Conservation (phyloP, 139 green algal genomes). For the Trebouxia sp. region DNA sequence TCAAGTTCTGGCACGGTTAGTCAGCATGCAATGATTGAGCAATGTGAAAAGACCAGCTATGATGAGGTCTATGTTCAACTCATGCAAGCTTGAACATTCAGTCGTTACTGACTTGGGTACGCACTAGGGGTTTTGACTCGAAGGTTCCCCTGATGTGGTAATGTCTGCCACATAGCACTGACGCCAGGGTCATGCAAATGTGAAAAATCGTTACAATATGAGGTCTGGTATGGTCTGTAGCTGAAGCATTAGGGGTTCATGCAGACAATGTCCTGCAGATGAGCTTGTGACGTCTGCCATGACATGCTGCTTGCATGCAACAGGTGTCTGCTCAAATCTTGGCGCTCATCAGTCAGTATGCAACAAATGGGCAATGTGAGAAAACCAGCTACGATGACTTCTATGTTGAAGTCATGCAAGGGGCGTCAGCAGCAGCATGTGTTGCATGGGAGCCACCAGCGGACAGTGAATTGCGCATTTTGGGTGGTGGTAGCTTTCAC, state of each 20-base stretch:
- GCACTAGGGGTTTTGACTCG: no score
- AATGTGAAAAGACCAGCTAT: conserved; percentile 21
- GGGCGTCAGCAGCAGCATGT: background rate
- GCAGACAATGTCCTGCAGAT: no score
- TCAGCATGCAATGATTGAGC: background rate
- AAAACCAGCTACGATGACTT: conserved; percentile 49
- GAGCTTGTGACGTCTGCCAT: no score
- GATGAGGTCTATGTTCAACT: conserved; percentile 67
- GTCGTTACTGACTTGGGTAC: no score
- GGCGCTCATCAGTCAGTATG: background rate
- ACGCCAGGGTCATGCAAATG: no score
- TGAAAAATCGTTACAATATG: no score
- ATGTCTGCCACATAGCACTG: no score
- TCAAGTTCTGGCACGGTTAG: background rate
- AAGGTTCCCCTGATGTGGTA: no score
- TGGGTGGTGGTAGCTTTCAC: background rate
- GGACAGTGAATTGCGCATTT: background rate
- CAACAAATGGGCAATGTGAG: conserved; percentile 3
- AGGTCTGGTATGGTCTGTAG: no score
- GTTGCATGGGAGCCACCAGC: background rate
- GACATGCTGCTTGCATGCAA: no score
- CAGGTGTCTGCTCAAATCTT: conserved; percentile 1
- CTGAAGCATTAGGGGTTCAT: no score
- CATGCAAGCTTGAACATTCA: no score
- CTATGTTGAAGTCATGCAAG: conserved; percentile 54